Percentiles rank a stretch among this genome's conserved stretches.
These are phyloP conservation scores for Colletotrichum euphorbiae DNA, from an alignment of 2,329 filamentous ascomycete genomes.

Conservation along the genomic window DNA sequence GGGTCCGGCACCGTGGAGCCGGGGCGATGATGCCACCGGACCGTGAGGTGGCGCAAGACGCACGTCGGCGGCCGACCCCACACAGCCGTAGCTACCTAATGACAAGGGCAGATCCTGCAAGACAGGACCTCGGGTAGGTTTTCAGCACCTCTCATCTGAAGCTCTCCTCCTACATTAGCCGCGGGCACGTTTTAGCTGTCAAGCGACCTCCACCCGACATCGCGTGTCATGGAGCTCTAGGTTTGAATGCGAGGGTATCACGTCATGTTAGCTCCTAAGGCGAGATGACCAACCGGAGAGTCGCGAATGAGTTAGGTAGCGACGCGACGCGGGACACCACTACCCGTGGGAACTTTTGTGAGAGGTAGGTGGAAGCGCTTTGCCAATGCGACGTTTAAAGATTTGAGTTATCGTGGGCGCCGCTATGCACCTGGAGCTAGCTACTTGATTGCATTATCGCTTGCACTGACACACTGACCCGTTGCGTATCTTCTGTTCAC, in stretches of 20 bases:
- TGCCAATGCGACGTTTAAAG: not conserved
- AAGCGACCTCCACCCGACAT: not conserved
- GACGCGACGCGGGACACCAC: not conserved
- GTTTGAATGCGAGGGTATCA: conserved; percentile 28
- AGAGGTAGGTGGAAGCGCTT: conserved; percentile 22
- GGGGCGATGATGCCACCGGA: conserved; percentile 40
- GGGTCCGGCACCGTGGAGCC: conserved; percentile 36
- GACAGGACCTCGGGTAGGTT: not conserved
- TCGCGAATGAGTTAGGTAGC: not conserved
- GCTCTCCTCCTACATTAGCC: not conserved
- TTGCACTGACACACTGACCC: no score
- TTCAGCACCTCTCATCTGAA: conserved; percentile 8
- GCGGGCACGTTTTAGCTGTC: conserved; percentile 5
- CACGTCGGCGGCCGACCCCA: conserved; percentile 10
- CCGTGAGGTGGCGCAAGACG: conserved; percentile 37
- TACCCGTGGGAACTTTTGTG: not conserved
- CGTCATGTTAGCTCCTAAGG: conserved; percentile 40
- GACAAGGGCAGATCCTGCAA: conserved; percentile 16
- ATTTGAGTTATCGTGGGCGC: not conserved
- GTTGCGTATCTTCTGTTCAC: no score
- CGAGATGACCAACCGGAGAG: conserved; percentile 24
- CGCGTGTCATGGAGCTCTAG: conserved; percentile 3
- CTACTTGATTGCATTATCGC: no score
- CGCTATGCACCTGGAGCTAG: no score
- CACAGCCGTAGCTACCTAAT: not conserved